Percentiles rank a stretch among this genome's conserved stretches.
Conservation (phyloP, 441 rosid species). For the Pelargonium citronellum region DNA sequence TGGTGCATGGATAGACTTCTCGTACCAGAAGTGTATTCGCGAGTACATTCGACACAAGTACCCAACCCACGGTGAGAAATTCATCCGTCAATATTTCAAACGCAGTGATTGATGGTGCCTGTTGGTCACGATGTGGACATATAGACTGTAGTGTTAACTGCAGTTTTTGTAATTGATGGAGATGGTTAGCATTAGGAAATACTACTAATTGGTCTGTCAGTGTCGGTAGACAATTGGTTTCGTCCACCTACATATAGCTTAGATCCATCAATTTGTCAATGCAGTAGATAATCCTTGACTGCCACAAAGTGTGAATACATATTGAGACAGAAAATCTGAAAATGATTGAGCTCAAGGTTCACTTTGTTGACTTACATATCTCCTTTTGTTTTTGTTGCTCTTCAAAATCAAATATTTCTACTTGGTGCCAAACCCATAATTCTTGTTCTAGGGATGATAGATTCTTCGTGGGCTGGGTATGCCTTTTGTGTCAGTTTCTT, state of each 20-base stretch:
- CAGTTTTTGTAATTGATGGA: neutral
- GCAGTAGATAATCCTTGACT: slow-evolving; percentile 32
- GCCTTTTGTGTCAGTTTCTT: no score
- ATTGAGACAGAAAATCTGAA: neutral
- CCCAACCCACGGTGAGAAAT: slow-evolving; percentile 15
- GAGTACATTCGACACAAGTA: slow-evolving; percentile 4
- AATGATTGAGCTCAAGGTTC: neutral
- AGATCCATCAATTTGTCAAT: slow-evolving; percentile 26
- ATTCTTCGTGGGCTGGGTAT: no score
- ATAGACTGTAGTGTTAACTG: neutral
- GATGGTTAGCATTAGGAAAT: neutral
- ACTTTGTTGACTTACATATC: neutral
- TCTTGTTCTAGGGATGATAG: no score
- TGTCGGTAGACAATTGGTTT: neutral
- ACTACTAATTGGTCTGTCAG: neutral
- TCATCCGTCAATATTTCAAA: slow-evolving; percentile 16
- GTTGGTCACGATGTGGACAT: no score
- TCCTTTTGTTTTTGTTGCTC: neutral
- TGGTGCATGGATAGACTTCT: slow-evolving; percentile 21
- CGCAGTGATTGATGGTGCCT: neutral
- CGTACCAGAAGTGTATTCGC: slow-evolving; percentile 19
- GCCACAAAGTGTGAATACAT: neutral
- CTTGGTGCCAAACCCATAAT: no score
- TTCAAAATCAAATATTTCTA: no score
- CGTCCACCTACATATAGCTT: neutral